A percentile compares a stretch with the other conserved stretches of the same genome.
These are phyloP conservation scores for Lenwebbia sp. DNA, from an alignment of 345 rosid species.

Conservation along the genomic window DNA sequence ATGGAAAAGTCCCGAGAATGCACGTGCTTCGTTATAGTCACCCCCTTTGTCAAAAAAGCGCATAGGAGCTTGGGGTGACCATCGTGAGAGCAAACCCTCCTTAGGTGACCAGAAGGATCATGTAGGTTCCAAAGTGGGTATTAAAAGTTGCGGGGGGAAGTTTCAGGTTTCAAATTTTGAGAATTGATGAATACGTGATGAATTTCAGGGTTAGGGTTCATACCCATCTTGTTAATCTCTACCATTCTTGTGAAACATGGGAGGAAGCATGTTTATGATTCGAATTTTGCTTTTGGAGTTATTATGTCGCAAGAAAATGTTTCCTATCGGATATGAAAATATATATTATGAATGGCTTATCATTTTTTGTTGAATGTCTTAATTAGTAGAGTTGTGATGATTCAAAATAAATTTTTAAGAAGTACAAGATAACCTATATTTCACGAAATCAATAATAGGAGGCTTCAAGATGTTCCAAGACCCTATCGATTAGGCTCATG, in stretches of 20 bases:
- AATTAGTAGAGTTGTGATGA: background rate
- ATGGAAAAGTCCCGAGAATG: background rate
- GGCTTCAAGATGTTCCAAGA: background rate
- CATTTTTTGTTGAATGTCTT: background rate
- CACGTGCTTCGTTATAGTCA: too few relatives aligned
- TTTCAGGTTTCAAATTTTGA: background rate
- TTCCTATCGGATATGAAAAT: background rate
- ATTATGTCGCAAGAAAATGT: background rate
- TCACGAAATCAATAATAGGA: background rate
- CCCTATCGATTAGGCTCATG: rapidly evolving
- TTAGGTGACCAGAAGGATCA: background rate
- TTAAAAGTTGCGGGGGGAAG: background rate
- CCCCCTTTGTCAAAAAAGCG: background rate
- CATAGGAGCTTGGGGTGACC: background rate
- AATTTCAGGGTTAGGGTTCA: background rate
- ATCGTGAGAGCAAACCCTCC: background rate
- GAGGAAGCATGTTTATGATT: background rate
- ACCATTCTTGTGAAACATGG: background rate
- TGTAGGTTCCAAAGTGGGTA: background rate
- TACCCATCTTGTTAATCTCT: background rate
- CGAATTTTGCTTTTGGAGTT: background rate
- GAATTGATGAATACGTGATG: background rate
- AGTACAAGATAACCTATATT: background rate
- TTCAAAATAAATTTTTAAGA: background rate
- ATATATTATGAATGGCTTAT: background rate